Percentiles rank a stretch among this genome's conserved stretches.
phyloP scores from a whole-genome alignment of 192 early-diverging fungal genomes.

The Coemansia umbellata region DNA sequence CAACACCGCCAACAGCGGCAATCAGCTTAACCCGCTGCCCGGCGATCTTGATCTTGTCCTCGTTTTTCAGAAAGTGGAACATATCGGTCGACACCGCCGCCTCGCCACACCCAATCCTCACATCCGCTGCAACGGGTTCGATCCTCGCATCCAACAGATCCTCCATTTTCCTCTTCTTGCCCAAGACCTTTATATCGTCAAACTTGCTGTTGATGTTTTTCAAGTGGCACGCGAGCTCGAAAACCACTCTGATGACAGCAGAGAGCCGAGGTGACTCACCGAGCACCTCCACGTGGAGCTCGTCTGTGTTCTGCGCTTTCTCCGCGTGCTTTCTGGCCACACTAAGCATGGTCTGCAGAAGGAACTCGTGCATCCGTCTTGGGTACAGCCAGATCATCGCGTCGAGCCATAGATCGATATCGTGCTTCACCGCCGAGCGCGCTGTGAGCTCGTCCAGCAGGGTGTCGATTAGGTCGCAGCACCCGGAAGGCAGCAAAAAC shows the following conservation, averaged over 20 bases:
- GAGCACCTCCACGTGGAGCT: neutral
- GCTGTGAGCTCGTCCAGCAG: slow-evolving; percentile 1
- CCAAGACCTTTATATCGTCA: too few relatives aligned
- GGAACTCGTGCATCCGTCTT: slow-evolving; percentile 31
- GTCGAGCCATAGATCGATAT: slow-evolving; percentile 35
- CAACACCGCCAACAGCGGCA: slow-evolving; percentile 28
- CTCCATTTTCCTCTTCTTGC: too few relatives aligned
- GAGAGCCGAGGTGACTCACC: neutral
- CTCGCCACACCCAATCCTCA: neutral
- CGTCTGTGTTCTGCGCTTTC: neutral
- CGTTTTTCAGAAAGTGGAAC: slow-evolving; percentile 29
- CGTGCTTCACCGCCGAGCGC: slow-evolving; percentile 22
- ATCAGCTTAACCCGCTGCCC: slow-evolving; percentile 33
- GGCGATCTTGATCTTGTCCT: slow-evolving; percentile 32
- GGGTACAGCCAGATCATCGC: slow-evolving; percentile 44
- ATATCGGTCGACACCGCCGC: slow-evolving; percentile 13
- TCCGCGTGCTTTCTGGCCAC: neutral
- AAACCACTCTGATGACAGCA: neutral
- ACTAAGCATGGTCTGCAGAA: slow-evolving; percentile 1
- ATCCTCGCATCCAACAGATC: too few relatives aligned
- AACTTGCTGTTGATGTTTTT: too few relatives aligned
- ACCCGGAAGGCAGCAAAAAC: neutral
- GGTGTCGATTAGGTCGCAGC: slow-evolving; percentile 1
- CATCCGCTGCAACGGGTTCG: slow-evolving; percentile 15
- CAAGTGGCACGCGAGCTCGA: neutral